phyloP scores from a whole-genome alignment of 768 basidiomycete genomes.

The Nevesoporus exiguus region DNA sequence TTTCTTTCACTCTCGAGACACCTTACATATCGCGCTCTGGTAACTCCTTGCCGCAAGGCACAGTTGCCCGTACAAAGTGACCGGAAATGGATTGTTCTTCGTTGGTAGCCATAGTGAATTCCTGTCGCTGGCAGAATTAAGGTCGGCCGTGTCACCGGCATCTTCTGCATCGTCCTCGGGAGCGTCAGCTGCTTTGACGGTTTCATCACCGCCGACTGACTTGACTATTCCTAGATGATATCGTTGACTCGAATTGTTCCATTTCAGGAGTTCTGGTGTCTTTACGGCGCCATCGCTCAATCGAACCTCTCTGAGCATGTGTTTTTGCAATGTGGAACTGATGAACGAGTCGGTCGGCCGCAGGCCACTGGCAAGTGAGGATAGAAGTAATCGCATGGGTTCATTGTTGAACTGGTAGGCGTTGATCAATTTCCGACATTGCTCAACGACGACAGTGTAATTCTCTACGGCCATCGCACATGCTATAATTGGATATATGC shows the following conservation, averaged over 20 bases:
- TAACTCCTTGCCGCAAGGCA: slow-evolving; percentile 83
- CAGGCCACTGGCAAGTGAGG: slow-evolving; percentile 68
- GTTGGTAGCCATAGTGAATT: slow-evolving; percentile 46
- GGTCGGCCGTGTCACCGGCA: slow-evolving; percentile 15
- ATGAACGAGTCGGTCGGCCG: slow-evolving; percentile 74
- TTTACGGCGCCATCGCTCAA: slow-evolving; percentile 63
- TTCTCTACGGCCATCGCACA: slow-evolving; percentile 63
- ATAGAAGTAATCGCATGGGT: slow-evolving; percentile 71
- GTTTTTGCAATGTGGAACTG: slow-evolving; percentile 76
- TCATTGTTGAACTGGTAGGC: slow-evolving; percentile 85
- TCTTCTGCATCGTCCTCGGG: slow-evolving; percentile 37
- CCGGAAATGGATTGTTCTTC: slow-evolving; percentile 66
- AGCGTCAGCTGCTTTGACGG: slow-evolving; percentile 13
- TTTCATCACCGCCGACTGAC: slow-evolving; percentile 17
- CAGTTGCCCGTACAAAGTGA: slow-evolving; percentile 78
- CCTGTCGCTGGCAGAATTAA: slow-evolving; percentile 20
- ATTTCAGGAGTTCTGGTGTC: slow-evolving; percentile 56
- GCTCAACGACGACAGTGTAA: slow-evolving; percentile 61
- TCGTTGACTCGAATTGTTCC: slow-evolving; percentile 58
- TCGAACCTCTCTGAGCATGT: slow-evolving; percentile 75
- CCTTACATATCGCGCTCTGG: slow-evolving; percentile 87
- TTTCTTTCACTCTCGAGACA: background rate
- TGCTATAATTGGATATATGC: slow-evolving; percentile 42
- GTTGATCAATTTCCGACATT: slow-evolving; percentile 71
- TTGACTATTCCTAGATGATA: slow-evolving; percentile 43